Percentiles rank a stretch among this genome's conserved stretches.
phyloP scores from a whole-genome alignment of 169 alveolate genomes.

The Eimeria tenella region DNA sequence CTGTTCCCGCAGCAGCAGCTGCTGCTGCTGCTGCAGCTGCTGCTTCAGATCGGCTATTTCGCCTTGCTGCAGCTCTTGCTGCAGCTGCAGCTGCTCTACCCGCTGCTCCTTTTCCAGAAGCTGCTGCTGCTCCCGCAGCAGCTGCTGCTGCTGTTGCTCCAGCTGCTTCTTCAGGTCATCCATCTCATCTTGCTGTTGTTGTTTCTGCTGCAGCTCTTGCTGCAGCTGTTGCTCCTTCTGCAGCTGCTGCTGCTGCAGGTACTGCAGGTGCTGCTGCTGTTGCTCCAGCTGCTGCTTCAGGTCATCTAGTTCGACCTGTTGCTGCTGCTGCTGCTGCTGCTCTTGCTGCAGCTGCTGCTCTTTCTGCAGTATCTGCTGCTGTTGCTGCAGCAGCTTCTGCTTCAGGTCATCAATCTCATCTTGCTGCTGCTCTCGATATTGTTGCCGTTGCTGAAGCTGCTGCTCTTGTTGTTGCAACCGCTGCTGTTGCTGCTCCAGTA shows the following conservation, averaged over 20 bases:
- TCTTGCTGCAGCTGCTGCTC: neutral
- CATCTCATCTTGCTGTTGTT: neutral
- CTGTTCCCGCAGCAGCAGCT: neutral
- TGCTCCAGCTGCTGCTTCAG: neutral
- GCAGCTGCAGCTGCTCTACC: neutral
- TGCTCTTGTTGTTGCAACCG: no score
- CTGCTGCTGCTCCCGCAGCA: neutral
- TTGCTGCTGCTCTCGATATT: no score
- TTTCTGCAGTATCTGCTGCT: neutral
- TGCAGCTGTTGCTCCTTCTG: conserved; percentile 10
- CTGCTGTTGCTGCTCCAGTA: no score
- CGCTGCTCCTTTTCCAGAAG: neutral
- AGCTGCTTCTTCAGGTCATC: conserved; percentile 16
- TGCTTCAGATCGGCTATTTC: neutral
- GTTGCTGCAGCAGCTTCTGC: conserved; percentile 3
- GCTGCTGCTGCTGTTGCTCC: conserved; percentile 19
- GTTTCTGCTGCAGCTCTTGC: conserved; percentile 20
- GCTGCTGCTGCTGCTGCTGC: conserved; percentile 28
- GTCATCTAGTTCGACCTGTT: neutral
- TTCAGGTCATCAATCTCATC: neutral
- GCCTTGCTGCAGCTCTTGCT: neutral
- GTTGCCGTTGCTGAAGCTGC: no score
- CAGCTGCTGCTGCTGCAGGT: neutral
- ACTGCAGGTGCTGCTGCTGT: neutral
- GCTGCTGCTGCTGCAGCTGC: conserved; percentile 1